phyloP scores from a whole-genome alignment of 2,329 filamentous ascomycete genomes.

The Alternaria brassicicola region DNA sequence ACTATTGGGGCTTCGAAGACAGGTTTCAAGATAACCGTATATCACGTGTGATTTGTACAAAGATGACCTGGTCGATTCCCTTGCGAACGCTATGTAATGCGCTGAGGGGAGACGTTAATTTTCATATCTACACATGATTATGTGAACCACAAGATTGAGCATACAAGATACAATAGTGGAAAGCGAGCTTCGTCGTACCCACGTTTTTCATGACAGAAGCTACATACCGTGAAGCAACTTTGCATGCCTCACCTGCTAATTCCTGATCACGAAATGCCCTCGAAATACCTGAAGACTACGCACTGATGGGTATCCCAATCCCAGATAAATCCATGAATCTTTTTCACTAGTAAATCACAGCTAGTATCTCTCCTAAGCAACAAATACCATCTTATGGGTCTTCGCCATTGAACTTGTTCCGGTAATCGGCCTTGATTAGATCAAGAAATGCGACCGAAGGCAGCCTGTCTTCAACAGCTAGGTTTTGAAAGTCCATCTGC shows the following conservation, averaged over 20 bases:
- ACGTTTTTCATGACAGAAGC: too few species aligned
- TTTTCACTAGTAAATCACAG: not conserved
- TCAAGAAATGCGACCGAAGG: not conserved
- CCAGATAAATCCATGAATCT: too few species aligned
- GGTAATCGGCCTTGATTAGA: not conserved
- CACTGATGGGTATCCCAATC: not conserved
- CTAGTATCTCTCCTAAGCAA: not conserved
- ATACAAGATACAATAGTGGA: too few species aligned
- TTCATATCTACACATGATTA: too few species aligned
- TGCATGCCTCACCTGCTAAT: not conserved
- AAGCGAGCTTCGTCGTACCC: too few species aligned
- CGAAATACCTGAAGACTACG: not conserved
- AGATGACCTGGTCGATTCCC: too few species aligned
- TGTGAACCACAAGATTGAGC: too few species aligned
- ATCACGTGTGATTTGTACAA: too few species aligned
- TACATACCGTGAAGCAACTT: not conserved
- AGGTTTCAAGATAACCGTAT: too few species aligned
- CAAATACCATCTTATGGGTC: not conserved
- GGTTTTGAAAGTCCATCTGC: not conserved
- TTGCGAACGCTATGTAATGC: too few species aligned
- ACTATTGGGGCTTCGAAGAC: too few species aligned
- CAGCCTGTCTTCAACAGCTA: not conserved
- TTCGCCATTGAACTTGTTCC: not conserved
- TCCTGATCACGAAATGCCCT: not conserved
- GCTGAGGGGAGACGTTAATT: too few species aligned